phyloP scores from a whole-genome alignment of 2,329 filamentous ascomycete species.

The Penicillium sp. region DNA sequence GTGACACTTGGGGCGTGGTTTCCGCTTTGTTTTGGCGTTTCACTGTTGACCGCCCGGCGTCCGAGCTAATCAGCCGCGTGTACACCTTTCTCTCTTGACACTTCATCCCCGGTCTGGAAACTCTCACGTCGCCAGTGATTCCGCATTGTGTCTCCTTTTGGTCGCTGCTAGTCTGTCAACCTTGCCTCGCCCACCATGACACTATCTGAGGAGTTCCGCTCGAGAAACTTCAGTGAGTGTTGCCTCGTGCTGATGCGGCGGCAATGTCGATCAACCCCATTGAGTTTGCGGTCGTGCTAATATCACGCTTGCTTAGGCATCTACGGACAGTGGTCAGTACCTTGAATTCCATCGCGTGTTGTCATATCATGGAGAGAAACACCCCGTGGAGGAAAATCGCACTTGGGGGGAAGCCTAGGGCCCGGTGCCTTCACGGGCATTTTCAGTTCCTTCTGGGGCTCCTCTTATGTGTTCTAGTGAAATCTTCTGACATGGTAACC shows the following conservation, averaged over 20 bases:
- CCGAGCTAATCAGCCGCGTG: slow-evolving; percentile 20
- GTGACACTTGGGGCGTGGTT: slow-evolving; percentile 7
- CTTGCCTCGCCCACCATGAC: slow-evolving; percentile 48
- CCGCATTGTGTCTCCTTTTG: slow-evolving; percentile 2
- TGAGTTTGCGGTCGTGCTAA: slow-evolving; percentile 23
- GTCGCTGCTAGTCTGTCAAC: slow-evolving; percentile 2
- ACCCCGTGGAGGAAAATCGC: not conserved
- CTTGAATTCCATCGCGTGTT: slow-evolving; percentile 4
- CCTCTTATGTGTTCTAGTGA: not conserved
- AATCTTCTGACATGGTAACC: slow-evolving; percentile 15
- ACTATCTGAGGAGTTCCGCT: slow-evolving; percentile 60
- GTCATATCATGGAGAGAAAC: not conserved
- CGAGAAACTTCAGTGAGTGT: slow-evolving; percentile 64
- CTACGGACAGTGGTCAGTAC: slow-evolving; percentile 65
- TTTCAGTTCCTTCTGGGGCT: not conserved
- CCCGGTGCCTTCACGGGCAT: not conserved
- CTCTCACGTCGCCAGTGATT: slow-evolving; percentile 5
- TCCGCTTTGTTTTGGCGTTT: slow-evolving; percentile 24
- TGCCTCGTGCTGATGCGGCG: slow-evolving; percentile 16
- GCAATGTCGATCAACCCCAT: slow-evolving; percentile 15
- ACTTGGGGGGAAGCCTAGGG: not conserved
- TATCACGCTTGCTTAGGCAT: slow-evolving; percentile 51
- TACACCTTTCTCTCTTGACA: slow-evolving; percentile 15
- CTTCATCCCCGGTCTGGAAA: slow-evolving; percentile 7
- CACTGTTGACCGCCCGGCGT: slow-evolving; percentile 20